Base-by-base conservation (phyloP, 352 stramenopile species). In the Phytophthora citricola region DNA sequence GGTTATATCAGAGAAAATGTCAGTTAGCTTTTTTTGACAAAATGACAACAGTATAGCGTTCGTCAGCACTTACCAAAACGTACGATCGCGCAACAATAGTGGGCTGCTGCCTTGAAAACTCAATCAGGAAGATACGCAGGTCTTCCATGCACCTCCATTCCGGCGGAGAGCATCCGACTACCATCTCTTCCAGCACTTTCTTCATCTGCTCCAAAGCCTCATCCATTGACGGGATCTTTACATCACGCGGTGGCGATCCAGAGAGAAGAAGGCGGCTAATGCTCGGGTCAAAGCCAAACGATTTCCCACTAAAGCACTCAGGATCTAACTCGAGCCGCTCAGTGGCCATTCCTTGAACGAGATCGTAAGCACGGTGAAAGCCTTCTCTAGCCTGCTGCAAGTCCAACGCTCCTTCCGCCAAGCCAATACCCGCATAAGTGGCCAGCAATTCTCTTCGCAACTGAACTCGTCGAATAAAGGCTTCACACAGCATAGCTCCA, bases 71-170 rank as follows among this genome's bases (percentile, higher is more conserved):
- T 80, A 93, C 87, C 79, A 94, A 66, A 11, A 91, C 84, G 40
- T 92, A 92, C n/a, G 88, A 95, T 7, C 88, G 77, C 0, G 83
- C 81, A 36, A 95, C 58, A 63, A 95, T 91, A 36, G 74, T 89
- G 0, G 85, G 84, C 12, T 85, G 74, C 34, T 90, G 71, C 17
- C 81, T 69, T 5, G 82, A 92, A 68, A 94, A 93, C 46, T 93
- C 79, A 5, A 77, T 44, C 44, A 95, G 68, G 47, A 94, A 95
- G 47, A 87, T 83, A 20, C 86, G 83, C 40, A 95, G 58, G 40
- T 95, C 81, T 67, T 95, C 85, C 84, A 95, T 94, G 45, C 68
- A 81, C n/a, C 58, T 76, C 81, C 84, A 93, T 45, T 86, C 69
- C 8, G 75, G 71, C 1, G 81, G 73, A 55, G 79, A 83, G 59